Evolutionary conservation across 202 grass and related monocot species (phyloP), one percentile per base, ranked within the genome.

Genomic region (Bolboschoenoplectus hybrid): DNA sequence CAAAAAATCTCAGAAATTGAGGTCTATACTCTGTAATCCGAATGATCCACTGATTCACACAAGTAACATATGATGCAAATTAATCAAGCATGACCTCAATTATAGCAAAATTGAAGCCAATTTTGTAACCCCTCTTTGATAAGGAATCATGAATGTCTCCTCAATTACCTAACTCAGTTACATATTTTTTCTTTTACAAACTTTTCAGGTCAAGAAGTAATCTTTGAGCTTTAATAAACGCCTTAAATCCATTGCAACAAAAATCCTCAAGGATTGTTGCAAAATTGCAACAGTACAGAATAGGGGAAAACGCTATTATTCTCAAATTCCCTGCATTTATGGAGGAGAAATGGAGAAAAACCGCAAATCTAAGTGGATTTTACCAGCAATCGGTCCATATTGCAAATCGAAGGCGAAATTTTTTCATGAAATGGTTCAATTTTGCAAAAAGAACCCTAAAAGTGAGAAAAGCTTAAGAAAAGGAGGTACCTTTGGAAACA

Each of bases 361-460:
- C 67, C 44, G 67, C 40, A 70, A 70, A 70, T 43, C 38, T 70
- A 44, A 17, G 70, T 17, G 45, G 9, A 4, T 50, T 74, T 51
- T 26, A 73, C 41, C 69, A 49, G 17, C 8, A 26, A 47, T 43
- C 6, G 9, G 44, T 46, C 7, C 17, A 47, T 73, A 46, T 8
- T 46, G 17, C 41, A 68, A 35, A 73, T 7, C 2, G 10, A 4
- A 5, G 17, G 17, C 17, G 11, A 20, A 45, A 73, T 19, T 9
- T 9, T 19, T 49, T 26, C 43, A 49, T 19, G 0, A 73, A 73
- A 73, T 26, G 17, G 17, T 10, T 10, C 7, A 73, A 73, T 9
- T 26, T 49, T 74, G 19, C 70, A 74, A 50, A 5, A 74, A 26
- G 40, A 74, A 74, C 17, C 70, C 69, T 73, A 73, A 49, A 49